Evolutionary conservation across 1,284 basidiomycete genomes (phyloP).

Genomic region (Entoloma clypeatum): DNA sequence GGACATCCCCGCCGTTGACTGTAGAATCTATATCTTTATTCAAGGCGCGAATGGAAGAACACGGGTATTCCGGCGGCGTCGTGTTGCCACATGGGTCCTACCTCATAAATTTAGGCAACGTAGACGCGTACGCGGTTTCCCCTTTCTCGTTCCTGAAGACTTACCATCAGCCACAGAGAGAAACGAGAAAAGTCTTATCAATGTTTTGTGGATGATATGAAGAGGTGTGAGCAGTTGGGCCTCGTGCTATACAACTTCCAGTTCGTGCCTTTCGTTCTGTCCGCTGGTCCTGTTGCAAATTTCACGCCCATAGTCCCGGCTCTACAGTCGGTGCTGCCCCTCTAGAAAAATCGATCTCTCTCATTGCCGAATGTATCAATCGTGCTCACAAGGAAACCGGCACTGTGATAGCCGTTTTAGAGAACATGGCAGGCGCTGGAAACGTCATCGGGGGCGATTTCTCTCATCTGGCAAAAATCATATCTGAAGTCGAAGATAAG

Average conservation of each 20-base stretch:
- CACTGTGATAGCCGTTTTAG: constrained; percentile 66
- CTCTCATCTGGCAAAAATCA: constrained; percentile 66
- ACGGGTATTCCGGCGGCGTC: constrained; percentile 55
- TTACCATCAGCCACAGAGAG: constrained; percentile 35
- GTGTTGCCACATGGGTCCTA: constrained; percentile 84
- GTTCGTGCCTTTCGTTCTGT: constrained; percentile 40
- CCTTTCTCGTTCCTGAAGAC: background rate
- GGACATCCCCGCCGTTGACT: constrained; percentile 62
- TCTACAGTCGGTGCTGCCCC: constrained; percentile 72
- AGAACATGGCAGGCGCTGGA: constrained; percentile 85
- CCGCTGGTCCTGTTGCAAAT: background rate
- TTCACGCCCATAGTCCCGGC: constrained; percentile 56
- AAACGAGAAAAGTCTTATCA: constrained; percentile 77
- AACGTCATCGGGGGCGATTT: constrained; percentile 79
- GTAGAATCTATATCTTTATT: constrained; percentile 50
- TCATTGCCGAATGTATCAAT: constrained; percentile 77
- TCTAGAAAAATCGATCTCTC: constrained; percentile 54
- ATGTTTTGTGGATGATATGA: constrained; percentile 84
- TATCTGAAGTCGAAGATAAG: constrained; percentile 72
- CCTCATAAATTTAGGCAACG: constrained; percentile 82
- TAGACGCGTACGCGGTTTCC: constrained; percentile 53
- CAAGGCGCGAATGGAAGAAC: constrained; percentile 51
- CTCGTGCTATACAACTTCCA: constrained; percentile 83
- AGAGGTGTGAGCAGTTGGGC: constrained; percentile 75
- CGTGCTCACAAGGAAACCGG: constrained; percentile 68